Conservation (phyloP, 345 rosid genomes). For the Euclidium syriacum region DNA sequence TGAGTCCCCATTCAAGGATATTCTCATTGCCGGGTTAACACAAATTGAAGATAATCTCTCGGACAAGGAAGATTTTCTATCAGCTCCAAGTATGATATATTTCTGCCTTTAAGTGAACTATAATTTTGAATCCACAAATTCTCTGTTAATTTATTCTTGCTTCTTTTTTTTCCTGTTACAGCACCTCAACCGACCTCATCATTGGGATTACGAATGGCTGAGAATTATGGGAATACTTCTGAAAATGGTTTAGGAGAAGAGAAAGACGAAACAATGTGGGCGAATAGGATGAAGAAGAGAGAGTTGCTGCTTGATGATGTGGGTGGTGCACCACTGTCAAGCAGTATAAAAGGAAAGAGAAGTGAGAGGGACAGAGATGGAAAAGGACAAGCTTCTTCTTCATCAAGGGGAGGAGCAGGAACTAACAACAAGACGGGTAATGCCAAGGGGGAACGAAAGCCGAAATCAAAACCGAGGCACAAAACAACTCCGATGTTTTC, state of each 20-base stretch:
- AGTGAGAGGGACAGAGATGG: constrained; percentile 98
- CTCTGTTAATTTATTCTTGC: constrained; percentile 1
- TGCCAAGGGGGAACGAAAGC: constrained; percentile 80
- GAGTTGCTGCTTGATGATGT: constrained; percentile 85
- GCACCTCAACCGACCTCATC: constrained; percentile 61
- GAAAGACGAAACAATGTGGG: constrained; percentile 59
- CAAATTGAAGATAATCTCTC: constrained; percentile 31
- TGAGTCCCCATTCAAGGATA: constrained; percentile 63
- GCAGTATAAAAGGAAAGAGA: constrained; percentile 88
- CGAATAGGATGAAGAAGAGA: constrained; percentile 79
- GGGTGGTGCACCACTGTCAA: constrained; percentile 65
- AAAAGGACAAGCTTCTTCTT: constrained; percentile 70
- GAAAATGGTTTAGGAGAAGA: constrained; percentile 45
- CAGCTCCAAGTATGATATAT: constrained; percentile 22
- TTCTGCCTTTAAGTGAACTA: not conserved
- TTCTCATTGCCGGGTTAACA: constrained; percentile 47
- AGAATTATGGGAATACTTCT: constrained; percentile 42
- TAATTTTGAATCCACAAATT: not conserved
- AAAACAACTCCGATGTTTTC: constrained; percentile 62
- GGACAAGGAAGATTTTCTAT: constrained; percentile 47
- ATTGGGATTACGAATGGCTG: constrained; percentile 38
- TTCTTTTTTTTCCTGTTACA: constrained; percentile 34
- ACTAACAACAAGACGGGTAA: constrained; percentile 72
- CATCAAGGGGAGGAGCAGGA: constrained; percentile 60
- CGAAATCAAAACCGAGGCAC: constrained; percentile 88